Evolutionary conservation across 352 stramenopile species (phyloP), one percentile per base, ranked within the genome.

Genomic region (Pythium insidiosum): DNA sequence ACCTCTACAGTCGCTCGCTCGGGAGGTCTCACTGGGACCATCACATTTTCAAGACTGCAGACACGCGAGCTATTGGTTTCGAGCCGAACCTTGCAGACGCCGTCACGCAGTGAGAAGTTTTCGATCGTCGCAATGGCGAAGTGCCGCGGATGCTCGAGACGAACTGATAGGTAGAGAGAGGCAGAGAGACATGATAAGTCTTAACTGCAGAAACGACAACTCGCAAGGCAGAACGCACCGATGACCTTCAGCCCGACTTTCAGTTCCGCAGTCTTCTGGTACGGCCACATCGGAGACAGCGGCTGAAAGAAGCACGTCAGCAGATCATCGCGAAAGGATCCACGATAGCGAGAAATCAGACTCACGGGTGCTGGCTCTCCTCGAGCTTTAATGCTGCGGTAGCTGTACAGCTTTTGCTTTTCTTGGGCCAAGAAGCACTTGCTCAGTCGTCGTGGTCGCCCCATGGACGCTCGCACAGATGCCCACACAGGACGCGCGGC

Each of bases 401-500:
- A 85, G n/a, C 52, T 51, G 25, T 84, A 53, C 4, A 89, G 57
- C 36, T 87, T 88, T 20, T 72, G 30, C 22, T 79, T 84, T 22
- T 92, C 76, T 37, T 85, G 69, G 0, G 54, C 45, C 16, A 91
- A 73, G 40, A 88, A 91, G 6, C 65, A 56, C 12, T 50, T 51
- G 24, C 79, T 92, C 5, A 92, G 63, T 0, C 79, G 74, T 26
- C 79, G 68, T 20, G 74, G 73, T 22, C 65, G 68, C 2, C 76
- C 79, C 76, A 92, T 92, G 4, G 74, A 84, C 6, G 71, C 57
- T 16, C 76, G 68, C 44, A 92, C 66, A 0, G 77, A 87, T 7
- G 79, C 77, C 79, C 79, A 92, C 16, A 85, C 70, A n/a, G 68
- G 71, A 2, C 76, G 54, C 2, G 73, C 70, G 1, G 73, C 76